Percentiles rank a stretch among this genome's conserved stretches.
Conservation (phyloP, 2,329 filamentous ascomycete genomes). For the Penicillium sp. region DNA sequence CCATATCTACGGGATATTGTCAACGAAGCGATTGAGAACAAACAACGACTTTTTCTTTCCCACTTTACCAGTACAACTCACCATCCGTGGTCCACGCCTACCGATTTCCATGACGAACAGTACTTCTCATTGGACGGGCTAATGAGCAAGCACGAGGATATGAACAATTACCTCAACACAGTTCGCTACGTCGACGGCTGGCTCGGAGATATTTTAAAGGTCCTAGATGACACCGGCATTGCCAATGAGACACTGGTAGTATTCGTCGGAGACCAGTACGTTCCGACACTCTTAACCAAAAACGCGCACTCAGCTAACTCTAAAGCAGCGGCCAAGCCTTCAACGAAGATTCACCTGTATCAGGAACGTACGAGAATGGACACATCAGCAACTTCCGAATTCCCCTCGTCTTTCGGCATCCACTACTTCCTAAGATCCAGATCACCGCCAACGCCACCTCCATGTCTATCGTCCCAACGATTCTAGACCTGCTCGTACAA, state of each 20-base stretch:
- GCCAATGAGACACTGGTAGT: conserved; percentile 47
- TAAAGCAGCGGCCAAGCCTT: conserved; percentile 42
- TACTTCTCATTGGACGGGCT: conserved; percentile 24
- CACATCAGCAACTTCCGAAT: conserved; percentile 47
- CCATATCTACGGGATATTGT: conserved; percentile 30
- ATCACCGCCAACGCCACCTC: conserved; percentile 42
- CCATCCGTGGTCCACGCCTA: conserved; percentile 43
- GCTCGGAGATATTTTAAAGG: conserved; percentile 39
- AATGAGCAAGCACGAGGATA: conserved; percentile 29
- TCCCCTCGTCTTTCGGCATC: conserved; percentile 47
- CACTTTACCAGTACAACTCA: conserved; percentile 39
- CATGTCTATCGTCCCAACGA: conserved; percentile 45
- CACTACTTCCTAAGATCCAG: conserved; percentile 42
- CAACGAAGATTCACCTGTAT: conserved; percentile 38
- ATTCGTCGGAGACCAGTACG: conserved; percentile 43
- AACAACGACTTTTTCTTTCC: conserved; percentile 29
- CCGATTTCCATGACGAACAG: conserved; percentile 24
- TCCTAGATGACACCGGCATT: conserved; percentile 45
- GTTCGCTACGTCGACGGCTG: conserved; percentile 42
- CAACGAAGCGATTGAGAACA: conserved; percentile 25
- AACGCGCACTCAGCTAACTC: neutral
- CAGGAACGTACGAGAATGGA: conserved; percentile 44
- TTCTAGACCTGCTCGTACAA: conserved; percentile 45
- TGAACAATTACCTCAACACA: conserved; percentile 45
- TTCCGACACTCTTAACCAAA: neutral